Evolutionary conservation across 1,284 basidiomycete genomes (phyloP).

Genomic region (Leucocoprinus gongylophorus): DNA sequence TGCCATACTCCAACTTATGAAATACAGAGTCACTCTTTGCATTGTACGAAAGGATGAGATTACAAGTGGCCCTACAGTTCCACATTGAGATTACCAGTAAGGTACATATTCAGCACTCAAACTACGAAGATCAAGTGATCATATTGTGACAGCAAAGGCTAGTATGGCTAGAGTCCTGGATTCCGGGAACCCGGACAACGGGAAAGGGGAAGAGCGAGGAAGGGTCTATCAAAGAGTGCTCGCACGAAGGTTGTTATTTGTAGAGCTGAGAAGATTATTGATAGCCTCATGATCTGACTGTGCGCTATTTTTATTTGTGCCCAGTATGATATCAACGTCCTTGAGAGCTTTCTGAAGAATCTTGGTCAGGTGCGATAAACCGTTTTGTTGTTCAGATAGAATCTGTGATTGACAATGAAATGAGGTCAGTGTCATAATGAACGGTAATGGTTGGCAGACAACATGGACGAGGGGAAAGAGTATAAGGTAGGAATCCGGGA

Average conservation of each 20-base stretch:
- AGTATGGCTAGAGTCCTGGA: no score
- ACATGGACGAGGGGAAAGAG: not conserved
- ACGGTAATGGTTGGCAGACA: not conserved
- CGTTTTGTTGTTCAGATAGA: slow-evolving; percentile 71
- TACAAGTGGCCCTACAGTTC: no score
- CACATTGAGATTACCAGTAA: no score
- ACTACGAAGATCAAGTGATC: no score
- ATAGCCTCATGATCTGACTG: slow-evolving; percentile 20
- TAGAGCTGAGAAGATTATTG: slow-evolving; percentile 28
- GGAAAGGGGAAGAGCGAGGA: not conserved
- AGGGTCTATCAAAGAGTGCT: slow-evolving; percentile 25
- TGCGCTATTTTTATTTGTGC: slow-evolving; percentile 26
- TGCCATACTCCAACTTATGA: no score
- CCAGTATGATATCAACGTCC: slow-evolving; percentile 68
- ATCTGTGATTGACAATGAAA: slow-evolving; percentile 46
- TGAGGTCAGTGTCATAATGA: not conserved
- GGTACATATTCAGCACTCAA: no score
- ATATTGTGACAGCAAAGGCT: no score
- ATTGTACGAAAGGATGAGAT: no score
- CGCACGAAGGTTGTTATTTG: slow-evolving; percentile 26
- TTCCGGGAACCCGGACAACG: no score
- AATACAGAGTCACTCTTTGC: no score
- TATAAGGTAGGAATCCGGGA: not conserved
- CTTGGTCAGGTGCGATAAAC: slow-evolving; percentile 72
- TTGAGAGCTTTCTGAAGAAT: slow-evolving; percentile 62